Evolutionary conservation across 352 stramenopile genomes (phyloP), one percentile per base, ranked within the genome.

Genomic region (Phytopythium litorale): DNA sequence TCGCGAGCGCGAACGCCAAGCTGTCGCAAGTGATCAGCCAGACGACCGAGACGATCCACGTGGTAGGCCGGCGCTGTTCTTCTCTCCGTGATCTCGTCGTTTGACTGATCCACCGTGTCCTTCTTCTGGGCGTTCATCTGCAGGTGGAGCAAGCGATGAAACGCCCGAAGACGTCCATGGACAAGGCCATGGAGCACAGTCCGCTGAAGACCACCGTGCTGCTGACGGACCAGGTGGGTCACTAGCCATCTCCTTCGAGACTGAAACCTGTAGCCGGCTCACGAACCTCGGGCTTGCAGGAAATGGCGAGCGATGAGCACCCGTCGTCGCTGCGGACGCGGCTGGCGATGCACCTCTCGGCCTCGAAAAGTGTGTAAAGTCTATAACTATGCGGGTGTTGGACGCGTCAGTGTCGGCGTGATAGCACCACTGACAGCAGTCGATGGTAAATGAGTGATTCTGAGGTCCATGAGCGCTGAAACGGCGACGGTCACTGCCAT

Each of bases 101-200:
- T n/a, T 7, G 62, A 25, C 1, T 59, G 16, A 46, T 32, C 32
- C 68, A 42, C 8, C 19, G 49, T 28, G 25, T 28, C 6, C 16
- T 38, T 8, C 9, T 33, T 7, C 13, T 28, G 42, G 9, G 3
- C n/a, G 9, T 57, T 25, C 64, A 0, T n/a, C 12, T 50, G 1
- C 60, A 90, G 84, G 75, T 91, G 21, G 78, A 89, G 63, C 70
- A 78, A 21, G 78, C 84, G 6, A 89, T 92, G 72, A 92, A 92
- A 62, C 78, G 81, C 8, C 81, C 84, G 18, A 90, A 91, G 72
- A 90, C 78, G 1, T 67, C 76, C 11, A 71, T 92, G 19, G 84
- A 92, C 61, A 58, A 78, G 54, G 84, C 84, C 2, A 90, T 92
- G 81, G 79, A 89, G 53, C 82, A 79, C 63, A 89, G 79, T 66